phyloP scores from a whole-genome alignment of 164 flowering plant genomes.

The Echeveria elegans region DNA sequence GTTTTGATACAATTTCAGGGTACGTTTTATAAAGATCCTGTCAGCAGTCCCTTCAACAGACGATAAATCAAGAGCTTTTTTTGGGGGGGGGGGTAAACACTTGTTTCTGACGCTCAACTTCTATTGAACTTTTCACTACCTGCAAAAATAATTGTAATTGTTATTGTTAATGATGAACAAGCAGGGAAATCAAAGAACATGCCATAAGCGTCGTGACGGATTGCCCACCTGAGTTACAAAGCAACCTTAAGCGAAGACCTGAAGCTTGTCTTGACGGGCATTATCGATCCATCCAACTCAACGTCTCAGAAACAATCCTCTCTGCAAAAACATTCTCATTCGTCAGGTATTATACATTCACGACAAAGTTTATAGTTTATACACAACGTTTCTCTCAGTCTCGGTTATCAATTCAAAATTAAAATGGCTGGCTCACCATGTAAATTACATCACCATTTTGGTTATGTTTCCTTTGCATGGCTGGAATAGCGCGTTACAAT shows the following conservation, averaged over 20 bases:
- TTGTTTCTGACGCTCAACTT: constrained; percentile 51
- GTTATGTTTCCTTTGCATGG: background rate
- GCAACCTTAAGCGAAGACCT: background rate
- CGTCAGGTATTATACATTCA: constrained; percentile 1
- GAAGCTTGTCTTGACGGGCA: background rate
- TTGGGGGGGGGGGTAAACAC: constrained; percentile 38
- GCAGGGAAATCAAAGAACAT: too few species aligned
- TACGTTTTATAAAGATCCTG: constrained; percentile 52
- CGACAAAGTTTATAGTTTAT: background rate
- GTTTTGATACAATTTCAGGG: too few species aligned
- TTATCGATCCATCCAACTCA: background rate
- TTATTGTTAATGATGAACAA: too few species aligned
- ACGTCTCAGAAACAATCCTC: background rate
- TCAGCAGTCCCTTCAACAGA: constrained; percentile 32
- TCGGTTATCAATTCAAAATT: background rate
- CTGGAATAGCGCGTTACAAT: background rate
- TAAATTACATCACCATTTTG: background rate
- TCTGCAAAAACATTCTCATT: background rate
- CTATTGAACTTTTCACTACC: too few species aligned
- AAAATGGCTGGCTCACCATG: background rate
- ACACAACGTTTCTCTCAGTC: background rate
- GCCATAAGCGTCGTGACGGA: too few species aligned
- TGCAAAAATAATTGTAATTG: too few species aligned
- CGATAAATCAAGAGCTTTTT: constrained; percentile 61
- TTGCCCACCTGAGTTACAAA: background rate